A percentile compares a stretch with the other conserved stretches of the same genome.
Evolutionary conservation across 139 green algal species (phyloP).

Genomic region (Picochlorum sp.): DNA sequence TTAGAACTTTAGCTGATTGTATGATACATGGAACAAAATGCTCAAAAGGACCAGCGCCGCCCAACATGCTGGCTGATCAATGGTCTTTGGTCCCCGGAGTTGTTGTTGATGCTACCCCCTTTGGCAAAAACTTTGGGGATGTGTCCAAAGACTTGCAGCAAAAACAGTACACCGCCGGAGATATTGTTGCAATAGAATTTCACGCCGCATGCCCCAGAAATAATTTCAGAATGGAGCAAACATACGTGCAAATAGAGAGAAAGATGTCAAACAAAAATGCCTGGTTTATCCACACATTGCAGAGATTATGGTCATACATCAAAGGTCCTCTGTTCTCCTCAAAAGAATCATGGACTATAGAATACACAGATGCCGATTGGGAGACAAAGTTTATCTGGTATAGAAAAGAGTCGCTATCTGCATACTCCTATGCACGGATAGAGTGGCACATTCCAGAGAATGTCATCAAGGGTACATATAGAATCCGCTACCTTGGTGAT

Average conservation of each 20-base stretch:
- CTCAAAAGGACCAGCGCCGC: slow-evolving; percentile 29
- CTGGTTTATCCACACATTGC: slow-evolving; percentile 1
- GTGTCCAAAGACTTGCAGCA: slow-evolving; percentile 33
- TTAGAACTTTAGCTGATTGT: slow-evolving; percentile 43
- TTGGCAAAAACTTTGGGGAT: slow-evolving; percentile 48
- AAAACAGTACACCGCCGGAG: slow-evolving; percentile 17
- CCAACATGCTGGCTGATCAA: slow-evolving; percentile 49
- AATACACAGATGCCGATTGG: slow-evolving; percentile 59
- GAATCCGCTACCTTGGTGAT: slow-evolving; percentile 60
- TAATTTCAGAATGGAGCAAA: slow-evolving; percentile 49
- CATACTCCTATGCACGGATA: slow-evolving; percentile 53
- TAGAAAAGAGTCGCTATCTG: slow-evolving; percentile 34
- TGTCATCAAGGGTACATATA: slow-evolving; percentile 43
- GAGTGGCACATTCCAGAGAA: slow-evolving; percentile 50
- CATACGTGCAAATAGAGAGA: slow-evolving; percentile 63
- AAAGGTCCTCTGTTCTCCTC: neutral
- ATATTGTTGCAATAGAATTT: slow-evolving; percentile 52
- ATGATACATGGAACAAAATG: slow-evolving; percentile 39
- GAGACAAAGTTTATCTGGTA: slow-evolving; percentile 51
- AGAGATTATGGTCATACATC: neutral
- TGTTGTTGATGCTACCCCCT: slow-evolving; percentile 51
- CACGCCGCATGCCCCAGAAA: slow-evolving; percentile 65
- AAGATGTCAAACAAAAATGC: slow-evolving; percentile 3
- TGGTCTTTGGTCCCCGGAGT: slow-evolving; percentile 63
- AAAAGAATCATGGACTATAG: slow-evolving; percentile 29